Evolutionary conservation across 208 protist genomes (phyloP).

Genomic region (Angomonas ambiguus): DNA sequence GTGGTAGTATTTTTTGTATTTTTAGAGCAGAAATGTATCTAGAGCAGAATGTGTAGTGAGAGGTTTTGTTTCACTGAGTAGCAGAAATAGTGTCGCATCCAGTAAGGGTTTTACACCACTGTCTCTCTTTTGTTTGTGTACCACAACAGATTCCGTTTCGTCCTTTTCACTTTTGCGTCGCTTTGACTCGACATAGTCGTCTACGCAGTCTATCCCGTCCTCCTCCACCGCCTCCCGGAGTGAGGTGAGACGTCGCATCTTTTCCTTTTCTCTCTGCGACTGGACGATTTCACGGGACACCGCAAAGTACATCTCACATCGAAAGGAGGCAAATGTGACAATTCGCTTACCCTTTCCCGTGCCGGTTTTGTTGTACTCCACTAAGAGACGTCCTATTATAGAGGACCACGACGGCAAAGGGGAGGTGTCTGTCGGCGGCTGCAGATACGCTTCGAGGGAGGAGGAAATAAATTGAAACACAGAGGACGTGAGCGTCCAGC

Average conservation of each 20-base stretch:
- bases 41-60: not conserved
- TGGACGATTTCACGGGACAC: not conserved
- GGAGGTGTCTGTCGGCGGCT: not conserved
- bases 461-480: not conserved
- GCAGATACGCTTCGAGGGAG: not conserved
- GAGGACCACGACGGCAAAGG: not conserved
- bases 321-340: not conserved
- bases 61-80: not conserved
- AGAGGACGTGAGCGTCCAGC: not conserved
- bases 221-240: not conserved
- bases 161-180: not conserved
- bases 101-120: not conserved
- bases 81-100: not conserved
- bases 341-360: not conserved
- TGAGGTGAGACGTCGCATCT: not conserved
- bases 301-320: not conserved
- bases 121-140: not conserved
- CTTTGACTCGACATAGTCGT: not conserved
- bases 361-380: not conserved
- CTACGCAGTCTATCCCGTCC: not conserved
- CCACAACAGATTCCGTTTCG: not conserved
- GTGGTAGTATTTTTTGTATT: not conserved
- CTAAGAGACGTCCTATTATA: not conserved
- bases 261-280: not conserved
- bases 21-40: not conserved